Evolutionary conservation across 495 filamentous ascomycete genomes (phyloP).

Genomic region (Penicillium canescens): DNA sequence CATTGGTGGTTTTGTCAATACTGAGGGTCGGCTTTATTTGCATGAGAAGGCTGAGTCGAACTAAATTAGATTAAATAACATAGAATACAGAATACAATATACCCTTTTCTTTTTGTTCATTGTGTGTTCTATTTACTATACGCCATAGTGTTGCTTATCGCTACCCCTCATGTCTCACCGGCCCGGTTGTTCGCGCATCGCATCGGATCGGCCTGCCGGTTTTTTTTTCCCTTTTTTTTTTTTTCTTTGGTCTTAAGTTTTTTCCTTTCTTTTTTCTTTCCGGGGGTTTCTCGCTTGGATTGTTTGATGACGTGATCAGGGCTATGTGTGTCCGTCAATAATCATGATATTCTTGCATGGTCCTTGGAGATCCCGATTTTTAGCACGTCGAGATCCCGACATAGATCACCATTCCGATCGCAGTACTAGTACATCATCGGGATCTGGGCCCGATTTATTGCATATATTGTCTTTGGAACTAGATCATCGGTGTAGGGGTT

Average conservation of each 20-base stretch:
- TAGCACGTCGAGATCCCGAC: too few relatives aligned
- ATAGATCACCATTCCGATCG: too few relatives aligned
- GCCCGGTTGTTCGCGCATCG: conserved; percentile 19
- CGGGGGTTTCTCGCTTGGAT: too few relatives aligned
- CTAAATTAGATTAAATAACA: not conserved
- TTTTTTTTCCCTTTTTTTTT: not conserved
- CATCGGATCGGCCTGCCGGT: not conserved
- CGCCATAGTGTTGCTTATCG: conserved; percentile 18
- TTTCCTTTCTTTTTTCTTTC: not conserved
- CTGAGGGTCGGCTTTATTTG: conserved; percentile 44
- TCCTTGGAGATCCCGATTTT: too few relatives aligned
- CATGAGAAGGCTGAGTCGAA: conserved; percentile 28
- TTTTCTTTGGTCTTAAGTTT: not conserved
- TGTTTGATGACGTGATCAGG: too few relatives aligned
- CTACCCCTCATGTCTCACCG: conserved; percentile 11
- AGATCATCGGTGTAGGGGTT: too few relatives aligned
- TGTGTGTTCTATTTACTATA: not conserved
- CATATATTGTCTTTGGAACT: too few relatives aligned
- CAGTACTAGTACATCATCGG: too few relatives aligned
- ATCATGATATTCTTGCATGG: too few relatives aligned
- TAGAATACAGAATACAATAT: conserved; percentile 23
- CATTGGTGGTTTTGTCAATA: conserved; percentile 82
- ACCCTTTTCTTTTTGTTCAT: conserved; percentile 18
- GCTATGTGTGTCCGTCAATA: too few relatives aligned
- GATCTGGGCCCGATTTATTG: too few relatives aligned